A percentile compares a stretch with the other conserved stretches of the same genome.
These are phyloP conservation scores for Paecilomyces sp. DNA, from an alignment of 2,329 filamentous ascomycete species.

Conservation along the genomic window DNA sequence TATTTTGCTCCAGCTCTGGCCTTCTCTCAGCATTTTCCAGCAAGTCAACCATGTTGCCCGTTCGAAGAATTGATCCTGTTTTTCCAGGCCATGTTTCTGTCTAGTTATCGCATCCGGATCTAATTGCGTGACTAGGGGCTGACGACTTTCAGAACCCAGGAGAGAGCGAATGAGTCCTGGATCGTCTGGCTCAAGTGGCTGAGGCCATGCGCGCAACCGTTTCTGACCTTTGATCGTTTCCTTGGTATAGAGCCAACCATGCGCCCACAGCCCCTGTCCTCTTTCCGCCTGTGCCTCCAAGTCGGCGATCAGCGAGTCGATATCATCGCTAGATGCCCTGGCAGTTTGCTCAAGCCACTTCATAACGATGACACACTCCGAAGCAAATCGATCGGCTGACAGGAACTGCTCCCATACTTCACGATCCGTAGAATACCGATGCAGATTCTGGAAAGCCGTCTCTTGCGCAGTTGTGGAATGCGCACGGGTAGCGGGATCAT, in stretches of 20 bases:
- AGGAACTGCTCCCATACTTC: conserved; percentile 70
- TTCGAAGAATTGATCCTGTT: conserved; percentile 82
- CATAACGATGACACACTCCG: conserved; percentile 71
- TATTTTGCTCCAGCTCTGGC: conserved; percentile 66
- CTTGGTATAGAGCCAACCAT: conserved; percentile 89
- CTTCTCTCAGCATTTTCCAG: conserved; percentile 84
- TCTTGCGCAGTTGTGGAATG: conserved; percentile 33
- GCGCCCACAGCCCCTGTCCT: conserved; percentile 68
- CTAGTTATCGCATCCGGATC: conserved; percentile 86
- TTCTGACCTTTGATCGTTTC: conserved; percentile 86
- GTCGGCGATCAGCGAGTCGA: conserved; percentile 69
- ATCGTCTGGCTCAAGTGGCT: conserved; percentile 57
- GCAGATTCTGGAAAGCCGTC: conserved; percentile 35
- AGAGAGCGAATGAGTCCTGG: conserved; percentile 51
- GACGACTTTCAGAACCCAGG: conserved; percentile 51
- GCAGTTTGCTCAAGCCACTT: conserved; percentile 81
- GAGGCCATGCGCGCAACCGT: conserved; percentile 61
- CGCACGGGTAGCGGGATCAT: conserved; percentile 47
- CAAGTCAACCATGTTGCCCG: conserved; percentile 87
- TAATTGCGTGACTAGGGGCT: conserved; percentile 71
- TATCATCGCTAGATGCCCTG: conserved; percentile 57
- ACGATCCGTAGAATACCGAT: conserved; percentile 52
- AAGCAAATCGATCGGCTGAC: conserved; percentile 61
- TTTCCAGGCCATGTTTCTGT: conserved; percentile 68
- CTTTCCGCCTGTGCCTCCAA: conserved; percentile 69